phyloP scores from a whole-genome alignment of 805 yeast species.

The Monosporozyma servazzii region DNA sequence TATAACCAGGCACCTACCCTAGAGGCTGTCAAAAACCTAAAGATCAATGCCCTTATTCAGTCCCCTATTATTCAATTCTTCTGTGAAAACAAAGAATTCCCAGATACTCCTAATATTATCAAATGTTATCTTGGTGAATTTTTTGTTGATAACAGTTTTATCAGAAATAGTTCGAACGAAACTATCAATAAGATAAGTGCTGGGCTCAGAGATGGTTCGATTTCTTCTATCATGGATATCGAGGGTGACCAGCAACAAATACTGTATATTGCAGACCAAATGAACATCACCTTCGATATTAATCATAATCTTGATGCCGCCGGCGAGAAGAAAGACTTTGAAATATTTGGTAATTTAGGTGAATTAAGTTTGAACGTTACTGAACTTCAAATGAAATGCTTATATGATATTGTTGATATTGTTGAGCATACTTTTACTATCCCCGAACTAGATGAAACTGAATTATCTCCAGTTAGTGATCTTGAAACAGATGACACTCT shows the following conservation, averaged over 20 bases:
- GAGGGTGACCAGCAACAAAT: conserved; percentile 38
- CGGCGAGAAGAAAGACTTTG: conserved; percentile 38
- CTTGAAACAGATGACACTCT: not conserved
- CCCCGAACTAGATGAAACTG: conserved; percentile 30
- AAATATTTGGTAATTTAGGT: conserved; percentile 48
- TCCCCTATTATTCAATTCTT: conserved; percentile 87
- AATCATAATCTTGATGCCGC: conserved; percentile 39
- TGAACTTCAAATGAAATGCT: conserved; percentile 57
- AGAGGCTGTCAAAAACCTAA: conserved; percentile 44
- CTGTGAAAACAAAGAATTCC: conserved; percentile 35
- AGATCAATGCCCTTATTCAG: conserved; percentile 59
- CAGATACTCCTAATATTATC: conserved; percentile 46
- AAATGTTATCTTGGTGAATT: conserved; percentile 78
- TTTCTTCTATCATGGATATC: conserved; percentile 54
- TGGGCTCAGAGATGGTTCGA: conserved; percentile 62
- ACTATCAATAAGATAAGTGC: conserved; percentile 49
- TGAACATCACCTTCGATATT: conserved; percentile 54
- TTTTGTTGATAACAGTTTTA: conserved; percentile 55
- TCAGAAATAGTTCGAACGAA: conserved; percentile 17
- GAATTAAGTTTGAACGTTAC: conserved; percentile 47
- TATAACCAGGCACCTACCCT: conserved; percentile 67
- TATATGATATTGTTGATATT: conserved; percentile 46
- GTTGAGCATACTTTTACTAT: conserved; percentile 46
- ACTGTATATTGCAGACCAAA: conserved; percentile 54
- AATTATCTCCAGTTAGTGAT: conserved; percentile 1